Evolutionary conservation across 2,329 filamentous ascomycete species (phyloP).

Genomic region (Fusarium haematococcum): DNA sequence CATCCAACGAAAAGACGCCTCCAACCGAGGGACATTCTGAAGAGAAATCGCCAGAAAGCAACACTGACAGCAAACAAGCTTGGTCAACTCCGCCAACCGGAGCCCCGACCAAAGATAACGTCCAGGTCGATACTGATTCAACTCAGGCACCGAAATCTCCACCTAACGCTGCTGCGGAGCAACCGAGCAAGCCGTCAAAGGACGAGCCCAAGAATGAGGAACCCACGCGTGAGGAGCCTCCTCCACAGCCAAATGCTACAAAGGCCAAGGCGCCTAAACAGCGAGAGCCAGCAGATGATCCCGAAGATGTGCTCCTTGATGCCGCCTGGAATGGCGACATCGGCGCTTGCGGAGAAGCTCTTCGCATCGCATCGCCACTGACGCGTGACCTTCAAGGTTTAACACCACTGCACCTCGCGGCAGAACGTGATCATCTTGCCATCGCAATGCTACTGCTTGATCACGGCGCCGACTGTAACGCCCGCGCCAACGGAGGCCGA

Average conservation of each 20-base stretch:
- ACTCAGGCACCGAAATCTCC: background rate
- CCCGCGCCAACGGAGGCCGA: conserved; percentile 46
- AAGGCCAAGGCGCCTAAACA: background rate
- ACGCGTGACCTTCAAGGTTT: conserved; percentile 46
- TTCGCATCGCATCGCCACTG: conserved; percentile 39
- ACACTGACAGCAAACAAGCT: background rate
- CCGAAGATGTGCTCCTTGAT: conserved; percentile 44
- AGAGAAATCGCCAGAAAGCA: background rate
- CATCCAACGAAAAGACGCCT: background rate
- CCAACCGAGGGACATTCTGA: background rate
- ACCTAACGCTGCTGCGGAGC: background rate
- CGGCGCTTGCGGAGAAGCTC: conserved; percentile 38
- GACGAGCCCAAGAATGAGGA: background rate
- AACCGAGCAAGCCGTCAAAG: background rate
- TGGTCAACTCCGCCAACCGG: background rate
- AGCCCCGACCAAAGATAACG: background rate
- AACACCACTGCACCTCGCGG: conserved; percentile 48
- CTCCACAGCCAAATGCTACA: background rate
- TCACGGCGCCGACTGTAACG: conserved; percentile 40
- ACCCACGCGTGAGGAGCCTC: background rate
- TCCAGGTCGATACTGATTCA: conserved; percentile 6
- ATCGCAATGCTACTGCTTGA: conserved; percentile 50
- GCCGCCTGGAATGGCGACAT: conserved; percentile 50
- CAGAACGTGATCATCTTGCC: conserved; percentile 48
- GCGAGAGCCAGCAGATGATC: conserved; percentile 12